phyloP scores from a whole-genome alignment of 257 asterid genomes.

The Nicotiana knightiana region DNA sequence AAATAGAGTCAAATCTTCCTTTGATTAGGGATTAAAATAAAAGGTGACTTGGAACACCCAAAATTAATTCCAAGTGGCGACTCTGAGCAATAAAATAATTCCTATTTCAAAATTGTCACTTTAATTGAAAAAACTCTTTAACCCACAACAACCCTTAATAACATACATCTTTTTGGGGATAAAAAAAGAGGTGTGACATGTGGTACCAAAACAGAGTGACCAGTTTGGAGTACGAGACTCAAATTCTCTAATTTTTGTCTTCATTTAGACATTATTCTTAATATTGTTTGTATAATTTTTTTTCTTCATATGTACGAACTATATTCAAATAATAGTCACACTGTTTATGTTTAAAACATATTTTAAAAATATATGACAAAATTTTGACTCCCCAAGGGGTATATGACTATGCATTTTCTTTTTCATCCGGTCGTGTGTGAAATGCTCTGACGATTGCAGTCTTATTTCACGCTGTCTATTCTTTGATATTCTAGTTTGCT shows the following conservation, averaged over 20 bases:
- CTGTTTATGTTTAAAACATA: background rate
- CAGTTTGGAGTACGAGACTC: background rate
- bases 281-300: background rate
- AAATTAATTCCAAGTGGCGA: too few relatives aligned
- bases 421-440: background rate
- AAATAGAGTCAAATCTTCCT: too few relatives aligned
- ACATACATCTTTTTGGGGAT: too few relatives aligned
- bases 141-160: too few relatives aligned
- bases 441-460: background rate
- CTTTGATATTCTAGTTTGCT: background rate
- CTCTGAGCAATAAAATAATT: too few relatives aligned
- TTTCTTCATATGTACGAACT: background rate
- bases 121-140: too few relatives aligned
- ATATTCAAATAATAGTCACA: background rate
- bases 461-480: background rate
- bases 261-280: background rate
- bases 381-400: conserved; percentile 1
- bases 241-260: background rate
- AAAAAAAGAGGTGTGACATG: too few relatives aligned
- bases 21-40: too few relatives aligned
- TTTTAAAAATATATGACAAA: background rate
- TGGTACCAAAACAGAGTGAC: background rate
- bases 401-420: background rate
- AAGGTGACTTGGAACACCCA: too few relatives aligned
- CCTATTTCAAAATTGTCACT: too few relatives aligned